These are phyloP conservation scores for Pythium aristosporum DNA, from an alignment of 352 stramenopile genomes.

Conservation along the genomic window DNA sequence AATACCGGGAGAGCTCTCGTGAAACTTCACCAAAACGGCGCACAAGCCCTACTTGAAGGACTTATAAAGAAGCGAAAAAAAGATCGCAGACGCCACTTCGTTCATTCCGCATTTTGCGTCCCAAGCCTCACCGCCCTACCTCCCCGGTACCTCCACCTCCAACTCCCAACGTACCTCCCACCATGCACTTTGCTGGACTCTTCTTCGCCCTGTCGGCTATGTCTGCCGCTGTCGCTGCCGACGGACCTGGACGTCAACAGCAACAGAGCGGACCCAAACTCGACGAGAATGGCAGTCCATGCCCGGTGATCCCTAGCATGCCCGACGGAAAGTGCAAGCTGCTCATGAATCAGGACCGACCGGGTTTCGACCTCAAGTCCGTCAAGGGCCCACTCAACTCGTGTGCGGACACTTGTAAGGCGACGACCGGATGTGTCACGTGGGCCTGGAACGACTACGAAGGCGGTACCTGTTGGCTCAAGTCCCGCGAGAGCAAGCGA, in stretches of 20 bases:
- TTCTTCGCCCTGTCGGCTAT: background rate
- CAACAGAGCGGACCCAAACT: too few species aligned
- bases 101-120: slow-evolving; percentile 1
- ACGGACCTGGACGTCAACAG: background rate
- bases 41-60: too few species aligned
- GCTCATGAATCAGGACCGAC: slow-evolving; percentile 1
- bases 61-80: background rate
- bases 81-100: background rate
- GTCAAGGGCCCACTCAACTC: background rate
- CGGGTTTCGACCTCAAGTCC: background rate
- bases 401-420: background rate
- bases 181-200: background rate
- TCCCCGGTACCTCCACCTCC: background rate
- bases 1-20: too few species aligned
- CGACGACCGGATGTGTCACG: slow-evolving; percentile 4
- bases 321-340: background rate
- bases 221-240: background rate
- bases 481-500: background rate
- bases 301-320: background rate
- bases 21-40: background rate
- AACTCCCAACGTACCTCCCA: background rate
- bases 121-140: background rate
- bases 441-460: slow-evolving; percentile 24
- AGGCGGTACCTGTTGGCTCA: slow-evolving; percentile 13
- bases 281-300: background rate